A percentile compares a stretch with the other conserved stretches of the same genome.
These are phyloP conservation scores for Blastobotrys ciferrii DNA, from an alignment of 1,139 yeast species.

Conservation along the genomic window DNA sequence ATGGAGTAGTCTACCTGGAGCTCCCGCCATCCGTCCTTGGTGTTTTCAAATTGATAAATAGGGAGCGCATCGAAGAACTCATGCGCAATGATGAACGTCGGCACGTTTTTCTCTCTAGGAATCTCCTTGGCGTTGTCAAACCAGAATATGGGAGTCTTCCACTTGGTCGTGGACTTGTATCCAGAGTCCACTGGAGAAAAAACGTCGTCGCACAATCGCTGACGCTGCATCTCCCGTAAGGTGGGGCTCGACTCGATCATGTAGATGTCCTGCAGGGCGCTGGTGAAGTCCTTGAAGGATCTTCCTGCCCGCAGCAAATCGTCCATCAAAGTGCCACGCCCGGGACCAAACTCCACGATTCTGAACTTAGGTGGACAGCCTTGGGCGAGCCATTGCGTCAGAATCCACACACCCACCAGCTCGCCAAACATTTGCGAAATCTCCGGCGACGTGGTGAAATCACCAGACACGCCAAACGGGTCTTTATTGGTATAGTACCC, in stretches of 20 bases:
- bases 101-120: slow-evolving; percentile 38
- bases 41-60: slow-evolving; percentile 63
- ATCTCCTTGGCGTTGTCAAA: slow-evolving; percentile 65
- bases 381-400: slow-evolving; percentile 58
- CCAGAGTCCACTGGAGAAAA: slow-evolving; percentile 37
- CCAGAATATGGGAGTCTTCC: slow-evolving; percentile 64
- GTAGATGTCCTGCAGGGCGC: slow-evolving; percentile 43
- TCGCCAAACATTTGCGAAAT: slow-evolving; percentile 88
- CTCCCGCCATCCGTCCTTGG: slow-evolving; percentile 67
- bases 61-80: slow-evolving; percentile 90
- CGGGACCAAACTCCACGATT: slow-evolving; percentile 87
- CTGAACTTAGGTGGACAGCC: slow-evolving; percentile 49
- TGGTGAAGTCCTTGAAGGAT: slow-evolving; percentile 31
- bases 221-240: slow-evolving; percentile 57
- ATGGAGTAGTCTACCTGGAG: slow-evolving; percentile 56
- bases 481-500: slow-evolving; percentile 81
- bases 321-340: slow-evolving; percentile 74
- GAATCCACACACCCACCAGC: slow-evolving; percentile 70
- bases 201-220: slow-evolving; percentile 46
- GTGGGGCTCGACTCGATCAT: slow-evolving; percentile 74
- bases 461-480: slow-evolving; percentile 70
- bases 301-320: slow-evolving; percentile 50
- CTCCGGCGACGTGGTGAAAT: slow-evolving; percentile 84
- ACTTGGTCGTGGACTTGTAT: slow-evolving; percentile 45
- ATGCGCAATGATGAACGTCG: slow-evolving; percentile 74